A percentile compares a stretch with the other conserved stretches of the same genome.
Conservation (phyloP, 139 green algal species). For the Pedinophyceae sp. region DNA sequence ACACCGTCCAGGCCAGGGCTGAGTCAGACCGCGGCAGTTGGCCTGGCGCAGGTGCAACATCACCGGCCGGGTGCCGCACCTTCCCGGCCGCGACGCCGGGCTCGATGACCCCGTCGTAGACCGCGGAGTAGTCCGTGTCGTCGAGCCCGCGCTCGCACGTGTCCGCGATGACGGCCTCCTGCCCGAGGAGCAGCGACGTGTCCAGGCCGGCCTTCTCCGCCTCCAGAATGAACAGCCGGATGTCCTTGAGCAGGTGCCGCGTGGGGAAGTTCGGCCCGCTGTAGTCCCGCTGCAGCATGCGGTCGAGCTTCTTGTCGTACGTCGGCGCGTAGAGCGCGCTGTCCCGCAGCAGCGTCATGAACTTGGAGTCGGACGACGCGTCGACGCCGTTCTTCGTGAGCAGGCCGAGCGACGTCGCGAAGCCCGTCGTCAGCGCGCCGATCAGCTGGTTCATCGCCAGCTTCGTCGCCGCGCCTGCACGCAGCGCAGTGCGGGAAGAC, state of each 20-base stretch:
- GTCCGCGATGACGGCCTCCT: conserved; percentile 11
- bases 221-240: conserved; percentile 13
- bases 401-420: conserved; percentile 18
- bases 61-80: no score
- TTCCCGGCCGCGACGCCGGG: not conserved
- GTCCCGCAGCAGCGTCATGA: conserved; percentile 17
- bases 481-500: no score
- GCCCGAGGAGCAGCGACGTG: conserved; percentile 10
- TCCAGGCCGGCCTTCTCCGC: conserved; percentile 9
- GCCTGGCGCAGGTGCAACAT: no score
- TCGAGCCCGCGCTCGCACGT: conserved; percentile 10
- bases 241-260: conserved; percentile 21
- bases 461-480: conserved; percentile 15
- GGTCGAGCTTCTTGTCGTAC: conserved; percentile 22
- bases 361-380: conserved; percentile 5
- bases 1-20: no score
- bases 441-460: conserved; percentile 21
- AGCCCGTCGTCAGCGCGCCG: conserved; percentile 14
- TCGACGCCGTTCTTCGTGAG: conserved; percentile 13
- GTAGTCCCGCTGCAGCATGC: conserved; percentile 16
- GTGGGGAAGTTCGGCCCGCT: conserved; percentile 18
- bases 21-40: no score
- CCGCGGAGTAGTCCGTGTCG: conserved; percentile 19
- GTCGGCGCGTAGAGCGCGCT: conserved; percentile 15
- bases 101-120: conserved; percentile 4